Percentiles rank a stretch among this genome's conserved stretches.
Conservation (phyloP, 495 filamentous ascomycete genomes). For the Trichocladium antarcticum region DNA sequence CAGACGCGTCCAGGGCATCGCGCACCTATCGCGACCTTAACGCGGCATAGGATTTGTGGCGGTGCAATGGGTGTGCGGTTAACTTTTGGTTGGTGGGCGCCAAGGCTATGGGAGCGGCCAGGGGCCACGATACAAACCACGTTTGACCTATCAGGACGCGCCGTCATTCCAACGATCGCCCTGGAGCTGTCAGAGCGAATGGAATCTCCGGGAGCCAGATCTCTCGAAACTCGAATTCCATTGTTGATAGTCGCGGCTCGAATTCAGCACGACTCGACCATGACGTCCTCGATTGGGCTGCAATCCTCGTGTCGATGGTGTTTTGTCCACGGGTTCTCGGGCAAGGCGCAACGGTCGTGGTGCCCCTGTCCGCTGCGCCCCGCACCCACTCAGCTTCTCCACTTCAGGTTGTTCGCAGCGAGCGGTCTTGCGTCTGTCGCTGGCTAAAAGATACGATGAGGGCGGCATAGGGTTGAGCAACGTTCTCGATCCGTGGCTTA, state of each 20-base stretch:
- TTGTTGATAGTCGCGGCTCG: too few relatives aligned
- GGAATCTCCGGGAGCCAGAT: neutral
- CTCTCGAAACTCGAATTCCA: too few relatives aligned
- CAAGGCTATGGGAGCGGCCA: neutral
- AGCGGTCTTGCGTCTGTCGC: too few relatives aligned
- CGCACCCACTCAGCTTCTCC: too few relatives aligned
- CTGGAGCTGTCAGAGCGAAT: constrained; percentile 1
- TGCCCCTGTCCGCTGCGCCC: neutral
- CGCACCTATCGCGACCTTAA: too few relatives aligned
- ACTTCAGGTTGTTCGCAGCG: too few relatives aligned
- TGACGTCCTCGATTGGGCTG: neutral
- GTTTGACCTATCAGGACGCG: constrained; percentile 19
- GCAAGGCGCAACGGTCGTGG: neutral
- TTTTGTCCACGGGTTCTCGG: neutral
- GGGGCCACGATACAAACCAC: constrained; percentile 10
- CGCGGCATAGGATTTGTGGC: too few relatives aligned
- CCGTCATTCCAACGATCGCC: neutral
- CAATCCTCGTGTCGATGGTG: neutral
- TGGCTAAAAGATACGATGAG: too few relatives aligned
- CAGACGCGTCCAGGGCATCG: too few relatives aligned
- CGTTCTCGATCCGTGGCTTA: too few relatives aligned
- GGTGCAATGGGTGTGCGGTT: too few relatives aligned
- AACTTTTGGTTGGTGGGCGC: neutral
- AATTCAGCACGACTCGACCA: neutral
- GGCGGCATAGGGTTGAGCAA: too few relatives aligned